Conservation (phyloP, 108 stramenopile genomes). For the Parmales sp. region DNA sequence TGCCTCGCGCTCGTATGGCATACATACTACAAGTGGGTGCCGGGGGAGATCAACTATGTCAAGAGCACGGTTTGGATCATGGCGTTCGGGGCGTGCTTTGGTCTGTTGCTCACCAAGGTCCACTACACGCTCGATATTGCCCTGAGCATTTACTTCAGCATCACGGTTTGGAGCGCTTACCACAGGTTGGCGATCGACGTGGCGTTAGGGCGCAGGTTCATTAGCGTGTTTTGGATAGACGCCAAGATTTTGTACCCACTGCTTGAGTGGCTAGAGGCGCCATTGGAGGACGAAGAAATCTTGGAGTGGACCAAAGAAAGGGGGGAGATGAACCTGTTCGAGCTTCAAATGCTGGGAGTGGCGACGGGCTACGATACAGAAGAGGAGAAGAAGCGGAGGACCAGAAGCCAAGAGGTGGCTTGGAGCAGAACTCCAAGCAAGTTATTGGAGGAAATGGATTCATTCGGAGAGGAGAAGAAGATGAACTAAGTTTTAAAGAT, state of each 20-base stretch:
- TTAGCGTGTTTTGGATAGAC: slow-evolving; percentile 3
- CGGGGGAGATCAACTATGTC: background rate
- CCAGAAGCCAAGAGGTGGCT: too few relatives aligned
- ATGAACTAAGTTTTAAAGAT: too few relatives aligned
- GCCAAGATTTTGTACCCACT: background rate
- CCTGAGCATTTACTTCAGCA: background rate
- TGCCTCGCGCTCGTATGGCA: background rate
- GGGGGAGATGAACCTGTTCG: background rate
- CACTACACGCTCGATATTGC: background rate
- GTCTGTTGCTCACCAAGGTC: background rate
- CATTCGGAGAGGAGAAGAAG: too few relatives aligned
- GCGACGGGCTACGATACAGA: too few relatives aligned
- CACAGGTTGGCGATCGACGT: background rate
- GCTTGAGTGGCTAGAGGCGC: background rate
- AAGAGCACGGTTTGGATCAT: background rate
- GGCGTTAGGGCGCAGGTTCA: background rate
- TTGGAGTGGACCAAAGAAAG: background rate
- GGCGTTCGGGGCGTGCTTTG: background rate
- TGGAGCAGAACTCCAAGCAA: too few relatives aligned
- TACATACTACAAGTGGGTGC: slow-evolving; percentile 1
- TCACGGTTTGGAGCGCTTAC: background rate
- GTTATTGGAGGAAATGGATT: too few relatives aligned
- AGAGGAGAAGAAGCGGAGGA: too few relatives aligned
- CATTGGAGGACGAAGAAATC: background rate
- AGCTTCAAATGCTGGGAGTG: background rate